phyloP scores from a whole-genome alignment of 2,329 filamentous ascomycete species.

The Geosmithia putterillii region DNA sequence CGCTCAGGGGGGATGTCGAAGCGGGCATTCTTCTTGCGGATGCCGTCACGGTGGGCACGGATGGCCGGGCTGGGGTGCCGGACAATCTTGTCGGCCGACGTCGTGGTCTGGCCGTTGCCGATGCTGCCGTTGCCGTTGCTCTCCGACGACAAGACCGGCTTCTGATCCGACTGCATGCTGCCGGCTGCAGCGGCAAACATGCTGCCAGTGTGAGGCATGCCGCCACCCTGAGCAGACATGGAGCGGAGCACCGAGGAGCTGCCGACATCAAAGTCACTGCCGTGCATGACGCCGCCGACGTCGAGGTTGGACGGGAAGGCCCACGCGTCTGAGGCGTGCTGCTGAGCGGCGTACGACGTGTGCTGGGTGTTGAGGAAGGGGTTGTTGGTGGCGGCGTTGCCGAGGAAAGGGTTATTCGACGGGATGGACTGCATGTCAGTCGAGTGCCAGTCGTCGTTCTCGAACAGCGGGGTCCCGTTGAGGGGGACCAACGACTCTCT shows the following conservation, averaged over 20 bases:
- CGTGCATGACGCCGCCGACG: constrained; percentile 26
- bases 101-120: constrained; percentile 32
- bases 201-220: constrained; percentile 37
- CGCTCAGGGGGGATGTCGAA: constrained; percentile 94
- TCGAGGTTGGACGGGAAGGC: constrained; percentile 12
- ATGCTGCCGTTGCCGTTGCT: constrained; percentile 25
- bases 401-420: constrained; percentile 52
- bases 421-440: constrained; percentile 53
- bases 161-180: not conserved
- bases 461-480: constrained; percentile 41
- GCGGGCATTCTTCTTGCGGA: constrained; percentile 97
- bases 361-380: constrained; percentile 56
- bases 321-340: too few relatives aligned
- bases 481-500: constrained; percentile 48
- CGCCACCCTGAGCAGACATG: too few relatives aligned
- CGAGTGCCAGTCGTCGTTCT: constrained; percentile 47
- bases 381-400: constrained; percentile 40
- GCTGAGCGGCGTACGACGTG: too few relatives aligned
- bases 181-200: constrained; percentile 37
- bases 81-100: constrained; percentile 46
- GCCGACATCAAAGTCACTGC: not conserved
- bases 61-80: constrained; percentile 55
- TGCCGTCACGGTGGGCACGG: constrained; percentile 73
- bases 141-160: too few relatives aligned
- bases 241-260: too few relatives aligned